Evolutionary conservation across 2,329 filamentous ascomycete genomes (phyloP).

Genomic region (Ramichloridium luteum): DNA sequence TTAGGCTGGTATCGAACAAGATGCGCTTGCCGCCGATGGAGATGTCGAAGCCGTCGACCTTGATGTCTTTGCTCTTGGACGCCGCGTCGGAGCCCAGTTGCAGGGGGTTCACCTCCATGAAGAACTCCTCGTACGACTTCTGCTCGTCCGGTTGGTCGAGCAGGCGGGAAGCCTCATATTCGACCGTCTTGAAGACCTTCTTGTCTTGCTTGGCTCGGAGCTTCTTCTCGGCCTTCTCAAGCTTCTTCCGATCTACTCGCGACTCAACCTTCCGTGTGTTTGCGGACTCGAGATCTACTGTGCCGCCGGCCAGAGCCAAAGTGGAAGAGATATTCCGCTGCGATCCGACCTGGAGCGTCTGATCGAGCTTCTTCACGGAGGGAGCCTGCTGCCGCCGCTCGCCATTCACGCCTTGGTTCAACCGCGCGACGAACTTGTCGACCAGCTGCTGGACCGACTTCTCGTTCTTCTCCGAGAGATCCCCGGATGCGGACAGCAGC

Average conservation of each 20-base stretch:
- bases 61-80: conserved; percentile 94
- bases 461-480: conserved; percentile 59
- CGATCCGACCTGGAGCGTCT: conserved; percentile 86
- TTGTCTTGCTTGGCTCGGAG: conserved; percentile 97
- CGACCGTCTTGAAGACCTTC: conserved; percentile 95
- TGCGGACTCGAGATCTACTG: conserved; percentile 85
- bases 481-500: conserved; percentile 83
- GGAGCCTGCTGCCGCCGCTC: conserved; percentile 60
- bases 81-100: conserved; percentile 61
- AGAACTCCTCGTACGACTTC: conserved; percentile 97
- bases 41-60: conserved; percentile 90
- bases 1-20: conserved; percentile 78
- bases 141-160: conserved; percentile 71
- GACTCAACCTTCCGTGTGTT: conserved; percentile 92
- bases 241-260: conserved; percentile 94
- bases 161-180: conserved; percentile 88
- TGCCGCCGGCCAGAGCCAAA: conserved; percentile 69
- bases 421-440: conserved; percentile 74
- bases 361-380: conserved; percentile 73
- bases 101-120: conserved; percentile 97
- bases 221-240: conserved; percentile 96
- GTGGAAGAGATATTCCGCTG: conserved; percentile 96
- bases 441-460: conserved; percentile 71
- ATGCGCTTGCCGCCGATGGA: conserved; percentile 83
- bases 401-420: conserved; percentile 56